Conservation (phyloP, 1,284 basidiomycete species). For the Coniferiporia sulphurascens region DNA sequence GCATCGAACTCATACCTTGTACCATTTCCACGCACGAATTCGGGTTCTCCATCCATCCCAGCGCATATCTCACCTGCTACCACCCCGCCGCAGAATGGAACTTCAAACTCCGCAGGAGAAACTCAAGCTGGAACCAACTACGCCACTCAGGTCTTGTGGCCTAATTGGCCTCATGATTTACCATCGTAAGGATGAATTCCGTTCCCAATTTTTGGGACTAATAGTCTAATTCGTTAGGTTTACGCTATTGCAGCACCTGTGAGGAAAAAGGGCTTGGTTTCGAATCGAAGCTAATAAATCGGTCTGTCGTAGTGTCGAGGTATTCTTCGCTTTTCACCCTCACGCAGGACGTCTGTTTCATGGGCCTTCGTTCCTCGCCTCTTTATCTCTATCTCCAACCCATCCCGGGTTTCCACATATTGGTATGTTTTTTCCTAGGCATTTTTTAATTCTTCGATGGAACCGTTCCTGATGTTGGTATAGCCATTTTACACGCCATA, state of each 20-base stretch:
- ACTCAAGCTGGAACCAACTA: not conserved
- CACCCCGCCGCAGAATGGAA: constrained; percentile 10
- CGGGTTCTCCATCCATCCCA: constrained; percentile 12
- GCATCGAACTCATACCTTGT: not conserved
- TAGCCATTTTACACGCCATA: constrained; percentile 68
- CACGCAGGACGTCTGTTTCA: constrained; percentile 65
- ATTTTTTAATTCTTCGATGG: not conserved
- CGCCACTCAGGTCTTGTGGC: constrained; percentile 38
- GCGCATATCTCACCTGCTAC: constrained; percentile 15
- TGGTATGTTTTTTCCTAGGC: not conserved
- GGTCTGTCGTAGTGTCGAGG: constrained; percentile 47
- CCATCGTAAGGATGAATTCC: constrained; percentile 31
- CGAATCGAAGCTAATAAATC: constrained; percentile 1
- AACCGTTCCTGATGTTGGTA: constrained; percentile 18
- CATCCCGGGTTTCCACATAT: constrained; percentile 61
- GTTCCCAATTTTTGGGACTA: not conserved
- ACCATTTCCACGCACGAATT: not conserved
- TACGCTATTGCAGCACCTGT: constrained; percentile 61
- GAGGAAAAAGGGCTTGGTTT: constrained; percentile 25
- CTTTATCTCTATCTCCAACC: constrained; percentile 57
- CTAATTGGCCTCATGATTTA: constrained; percentile 59
- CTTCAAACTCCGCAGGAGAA: not conserved
- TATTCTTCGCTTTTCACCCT: constrained; percentile 70
- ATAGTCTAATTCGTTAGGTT: constrained; percentile 23
- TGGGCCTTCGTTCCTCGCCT: constrained; percentile 55